Conservation (phyloP, 164 flowering plant genomes). For the Houttuynia cordata region DNA sequence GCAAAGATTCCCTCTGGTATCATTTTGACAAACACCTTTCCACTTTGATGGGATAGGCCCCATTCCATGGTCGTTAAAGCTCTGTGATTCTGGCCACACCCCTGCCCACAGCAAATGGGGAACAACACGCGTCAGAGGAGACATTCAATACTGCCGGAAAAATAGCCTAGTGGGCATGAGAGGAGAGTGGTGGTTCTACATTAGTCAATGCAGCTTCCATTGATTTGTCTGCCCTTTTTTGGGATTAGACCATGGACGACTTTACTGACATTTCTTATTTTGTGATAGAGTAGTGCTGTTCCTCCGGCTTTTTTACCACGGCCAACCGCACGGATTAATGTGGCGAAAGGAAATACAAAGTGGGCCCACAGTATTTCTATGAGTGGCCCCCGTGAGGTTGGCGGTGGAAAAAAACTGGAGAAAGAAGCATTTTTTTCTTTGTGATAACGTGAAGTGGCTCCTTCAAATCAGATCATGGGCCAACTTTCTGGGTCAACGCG, state of each 20-base stretch:
- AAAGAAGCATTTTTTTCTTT: too few relatives aligned
- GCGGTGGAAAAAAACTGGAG: too few relatives aligned
- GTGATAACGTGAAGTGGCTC: too few relatives aligned
- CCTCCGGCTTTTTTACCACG: too few relatives aligned
- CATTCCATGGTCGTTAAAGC: conserved; percentile 40
- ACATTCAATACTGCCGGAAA: neutral
- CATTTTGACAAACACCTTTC: conserved; percentile 41
- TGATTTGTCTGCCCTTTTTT: neutral
- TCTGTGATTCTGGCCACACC: conserved; percentile 54
- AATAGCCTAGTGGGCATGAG: neutral
- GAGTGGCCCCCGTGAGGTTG: too few relatives aligned
- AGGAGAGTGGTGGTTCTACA: neutral
- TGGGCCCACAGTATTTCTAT: too few relatives aligned
- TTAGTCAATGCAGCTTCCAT: neutral
- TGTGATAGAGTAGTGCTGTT: too few relatives aligned
- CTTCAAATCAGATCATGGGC: too few relatives aligned
- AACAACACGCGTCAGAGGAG: neutral
- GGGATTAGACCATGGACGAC: neutral
- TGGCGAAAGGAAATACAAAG: too few relatives aligned
- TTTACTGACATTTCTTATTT: too few relatives aligned
- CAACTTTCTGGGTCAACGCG: too few relatives aligned
- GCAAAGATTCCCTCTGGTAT: conserved; percentile 23
- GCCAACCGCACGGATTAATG: too few relatives aligned
- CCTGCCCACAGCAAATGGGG: conserved; percentile 18
- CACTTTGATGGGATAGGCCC: conserved; percentile 48